Evolutionary conservation across 768 basidiomycete species (phyloP), one percentile per base, ranked within the genome.

Genomic region (Cubamyces sp.): DNA sequence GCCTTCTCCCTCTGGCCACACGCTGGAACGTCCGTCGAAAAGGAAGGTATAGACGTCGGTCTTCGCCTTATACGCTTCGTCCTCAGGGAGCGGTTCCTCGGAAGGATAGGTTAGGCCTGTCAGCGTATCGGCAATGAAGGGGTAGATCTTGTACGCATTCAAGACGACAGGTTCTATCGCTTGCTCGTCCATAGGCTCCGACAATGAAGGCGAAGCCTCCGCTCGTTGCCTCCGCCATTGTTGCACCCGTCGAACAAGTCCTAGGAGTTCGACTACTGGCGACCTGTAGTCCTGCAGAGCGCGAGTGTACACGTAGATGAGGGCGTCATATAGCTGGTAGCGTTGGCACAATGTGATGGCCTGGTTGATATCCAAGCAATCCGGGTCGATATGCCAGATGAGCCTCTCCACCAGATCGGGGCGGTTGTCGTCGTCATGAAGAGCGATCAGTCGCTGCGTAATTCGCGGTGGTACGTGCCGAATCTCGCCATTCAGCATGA

Each of bases 341-440:
- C 76, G 81, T 73, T 94, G 90, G 70, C 97, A 99, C 5, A 99
- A 81, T 25, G 74, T 81, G 66, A 98, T 90, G 5, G 90, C 90
- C 75, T 98, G 96, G 70, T 98, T 92, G 75, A 98, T 87, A 70
- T 99, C 97, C 61, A 99, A 77, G 67, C 88, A 92, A 2, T 84
- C 77, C 0, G 96, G 94, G 67, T 97, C 92, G 66, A 98, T 93
- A 71, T 96, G 93, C 94, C 95, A 98, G 57, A 99, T 96, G 59
- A 98, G 79, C 30, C 86, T 84, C 73, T 99, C 96, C 1, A 90
- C 92, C 3, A 86, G 79, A 51, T 92, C 90, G 8, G 88, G 86
- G 39, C 87, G 84, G 14, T 79, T 80, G 46, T 86, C 81, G 34
- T 86, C 84, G 48, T 89, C 91, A 68, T 97, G 92, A 45, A 92